A percentile compares a stretch with the other conserved stretches of the same genome.
These are phyloP conservation scores for Trichoderma citrinoviride DNA, from an alignment of 2,329 filamentous ascomycete species.

Conservation along the genomic window DNA sequence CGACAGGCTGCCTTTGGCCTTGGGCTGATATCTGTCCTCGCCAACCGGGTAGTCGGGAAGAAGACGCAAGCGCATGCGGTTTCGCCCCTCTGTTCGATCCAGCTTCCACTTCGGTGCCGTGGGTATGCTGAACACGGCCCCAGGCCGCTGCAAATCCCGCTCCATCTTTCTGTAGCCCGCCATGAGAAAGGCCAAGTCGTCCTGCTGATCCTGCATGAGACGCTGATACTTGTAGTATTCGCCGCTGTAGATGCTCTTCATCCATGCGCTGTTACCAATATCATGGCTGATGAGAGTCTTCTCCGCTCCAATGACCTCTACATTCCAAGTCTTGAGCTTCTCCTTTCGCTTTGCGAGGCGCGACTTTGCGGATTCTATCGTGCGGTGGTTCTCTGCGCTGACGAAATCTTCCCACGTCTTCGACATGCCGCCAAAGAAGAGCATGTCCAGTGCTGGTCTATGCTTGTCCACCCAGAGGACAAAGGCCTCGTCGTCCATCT, in stretches of 20 bases:
- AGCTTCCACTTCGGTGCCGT: constrained; percentile 77
- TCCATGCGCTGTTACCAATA: constrained; percentile 83
- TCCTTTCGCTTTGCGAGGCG: constrained; percentile 77
- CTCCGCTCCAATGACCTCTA: constrained; percentile 65
- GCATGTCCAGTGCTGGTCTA: constrained; percentile 69
- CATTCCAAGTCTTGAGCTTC: constrained; percentile 75
- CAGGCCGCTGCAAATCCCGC: constrained; percentile 72
- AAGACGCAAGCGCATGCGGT: constrained; percentile 87
- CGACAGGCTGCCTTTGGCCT: constrained; percentile 60
- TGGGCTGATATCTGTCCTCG: constrained; percentile 78
- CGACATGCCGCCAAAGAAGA: constrained; percentile 80
- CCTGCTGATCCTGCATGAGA: constrained; percentile 86
- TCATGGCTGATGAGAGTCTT: constrained; percentile 79
- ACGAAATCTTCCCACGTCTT: constrained; percentile 89
- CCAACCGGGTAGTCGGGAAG: constrained; percentile 71
- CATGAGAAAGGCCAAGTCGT: constrained; percentile 75
- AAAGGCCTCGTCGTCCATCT: constrained; percentile 86
- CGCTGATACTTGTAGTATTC: constrained; percentile 91
- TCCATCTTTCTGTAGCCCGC: constrained; percentile 77
- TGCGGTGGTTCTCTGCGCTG: constrained; percentile 73
- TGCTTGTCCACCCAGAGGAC: constrained; percentile 84
- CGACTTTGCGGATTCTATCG: constrained; percentile 68
- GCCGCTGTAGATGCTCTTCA: constrained; percentile 89
- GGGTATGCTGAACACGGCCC: constrained; percentile 71
- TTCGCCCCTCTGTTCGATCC: constrained; percentile 91